Evolutionary conservation across 129 eudicot species (phyloP), one percentile per base, ranked within the genome.

Genomic region (Deinandra increscens): DNA sequence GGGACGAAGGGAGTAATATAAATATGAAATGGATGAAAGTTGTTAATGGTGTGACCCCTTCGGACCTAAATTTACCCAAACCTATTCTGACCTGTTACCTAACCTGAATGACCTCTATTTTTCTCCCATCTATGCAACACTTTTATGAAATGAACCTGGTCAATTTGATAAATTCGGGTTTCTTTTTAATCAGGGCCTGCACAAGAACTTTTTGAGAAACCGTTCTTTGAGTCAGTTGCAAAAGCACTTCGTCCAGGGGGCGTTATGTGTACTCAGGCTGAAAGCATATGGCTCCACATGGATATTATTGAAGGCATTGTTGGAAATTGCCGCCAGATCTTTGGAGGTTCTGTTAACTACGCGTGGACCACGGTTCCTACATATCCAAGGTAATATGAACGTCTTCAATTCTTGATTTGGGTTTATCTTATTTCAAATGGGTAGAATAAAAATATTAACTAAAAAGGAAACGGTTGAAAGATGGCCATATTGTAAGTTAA

Each of bases 241-340:
- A 93, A 79, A 69, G 99, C 97, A 39, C 97, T 93, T 68, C 88
- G 93, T 49, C 99, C 99, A 39, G 99, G 99, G 71, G 97, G 99
- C n/a, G 99, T 93, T 46, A 86, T 93, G 38, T 93, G 97, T 78
- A 93, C 99, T 23, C 99, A 93, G 80, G 99, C 99, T 7, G 99
- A 93, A 72, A 93, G 97, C 82, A 93, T 89, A 22, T 93, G 99
- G 99, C 99, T 93, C 54, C 99, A 93, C 81, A 93, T 93, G 99
- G 90, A 93, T 83, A 93, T 93, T 67, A 93, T 93, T 38, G 97
- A 93, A 87, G 95, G 85, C 58, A 93, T 93, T 53, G 95, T 89
- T 43, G 58, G 78, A 33, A 93, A 93, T 61, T 93, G 98, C 65
- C 91, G 98, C 66, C 89, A 93, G 67, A 81, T 89, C 6, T 89